Evolutionary conservation across 306 rosid species (phyloP).

Genomic region (Malus sylvestris): DNA sequence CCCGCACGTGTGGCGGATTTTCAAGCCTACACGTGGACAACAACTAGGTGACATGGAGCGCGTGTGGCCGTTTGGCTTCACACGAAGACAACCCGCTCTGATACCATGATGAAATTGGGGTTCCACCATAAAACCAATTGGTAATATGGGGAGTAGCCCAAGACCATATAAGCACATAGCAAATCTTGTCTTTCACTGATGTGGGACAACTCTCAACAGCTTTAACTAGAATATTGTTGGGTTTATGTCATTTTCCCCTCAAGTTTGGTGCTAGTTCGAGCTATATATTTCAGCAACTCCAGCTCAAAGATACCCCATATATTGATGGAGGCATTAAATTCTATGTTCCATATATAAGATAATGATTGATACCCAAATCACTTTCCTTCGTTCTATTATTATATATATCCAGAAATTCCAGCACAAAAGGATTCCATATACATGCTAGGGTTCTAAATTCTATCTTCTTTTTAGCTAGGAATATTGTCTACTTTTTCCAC

Average conservation of each 20-base stretch:
- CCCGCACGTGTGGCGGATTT: too few species aligned
- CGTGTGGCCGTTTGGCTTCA: too few species aligned
- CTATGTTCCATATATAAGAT: not conserved
- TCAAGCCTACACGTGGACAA: too few species aligned
- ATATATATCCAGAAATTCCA: not conserved
- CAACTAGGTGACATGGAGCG: too few species aligned
- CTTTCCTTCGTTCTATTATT: not conserved
- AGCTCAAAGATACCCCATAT: not conserved
- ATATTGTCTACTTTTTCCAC: not conserved
- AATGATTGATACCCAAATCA: not conserved
- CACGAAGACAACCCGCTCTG: too few species aligned
- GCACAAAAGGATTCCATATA: not conserved
- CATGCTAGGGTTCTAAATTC: not conserved
- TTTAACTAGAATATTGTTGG: not conserved
- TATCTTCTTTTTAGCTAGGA: not conserved
- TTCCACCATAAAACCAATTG: too few species aligned
- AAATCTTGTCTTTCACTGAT: too few species aligned
- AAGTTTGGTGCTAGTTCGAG: too few species aligned
- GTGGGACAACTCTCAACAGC: not conserved
- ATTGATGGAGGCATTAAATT: not conserved
- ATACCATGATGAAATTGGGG: too few species aligned
- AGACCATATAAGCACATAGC: too few species aligned
- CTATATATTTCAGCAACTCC: not conserved
- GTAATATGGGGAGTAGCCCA: too few species aligned
- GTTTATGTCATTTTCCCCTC: not conserved